Percentiles rank a stretch among this genome's conserved stretches.
Conservation (phyloP, 306 rosid species). For the Dicorynia guianensis region DNA sequence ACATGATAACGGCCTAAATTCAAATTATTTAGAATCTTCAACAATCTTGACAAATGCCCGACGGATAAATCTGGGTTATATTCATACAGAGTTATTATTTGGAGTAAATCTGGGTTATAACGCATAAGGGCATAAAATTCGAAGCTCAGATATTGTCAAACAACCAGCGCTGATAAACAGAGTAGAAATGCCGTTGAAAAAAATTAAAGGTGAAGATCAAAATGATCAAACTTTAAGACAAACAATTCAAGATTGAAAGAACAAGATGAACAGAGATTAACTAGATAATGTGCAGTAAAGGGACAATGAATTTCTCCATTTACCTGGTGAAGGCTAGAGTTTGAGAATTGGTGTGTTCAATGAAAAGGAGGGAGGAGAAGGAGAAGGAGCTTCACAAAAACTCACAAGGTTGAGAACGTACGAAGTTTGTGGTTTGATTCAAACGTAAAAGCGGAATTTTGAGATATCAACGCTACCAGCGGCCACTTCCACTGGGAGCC, state of each 20-base stretch:
- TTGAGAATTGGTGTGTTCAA: not conserved
- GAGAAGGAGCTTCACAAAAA: not conserved
- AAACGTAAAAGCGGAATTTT: conserved; percentile 12
- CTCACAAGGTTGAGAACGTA: not conserved
- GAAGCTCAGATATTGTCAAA: conserved; percentile 5
- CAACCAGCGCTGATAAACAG: not conserved
- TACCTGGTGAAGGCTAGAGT: conserved; percentile 27
- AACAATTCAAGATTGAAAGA: conserved; percentile 19
- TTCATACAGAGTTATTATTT: not conserved
- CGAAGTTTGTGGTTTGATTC: not conserved
- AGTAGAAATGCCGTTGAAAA: not conserved
- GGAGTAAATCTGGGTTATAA: not conserved
- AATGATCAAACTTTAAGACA: not conserved
- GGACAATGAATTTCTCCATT: not conserved
- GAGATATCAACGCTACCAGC: not conserved
- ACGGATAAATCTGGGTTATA: not conserved
- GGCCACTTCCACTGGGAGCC: not conserved
- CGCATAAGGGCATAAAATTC: not conserved
- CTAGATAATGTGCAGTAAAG: not conserved
- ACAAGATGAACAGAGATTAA: not conserved
- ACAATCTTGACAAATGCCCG: conserved; percentile 13
- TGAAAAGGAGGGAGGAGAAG: conserved; percentile 23
- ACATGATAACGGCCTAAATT: not conserved
- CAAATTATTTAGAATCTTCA: not conserved
- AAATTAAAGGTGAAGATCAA: not conserved